Conservation (phyloP, 345 rosid genomes). For the Gossypium stocksii region DNA sequence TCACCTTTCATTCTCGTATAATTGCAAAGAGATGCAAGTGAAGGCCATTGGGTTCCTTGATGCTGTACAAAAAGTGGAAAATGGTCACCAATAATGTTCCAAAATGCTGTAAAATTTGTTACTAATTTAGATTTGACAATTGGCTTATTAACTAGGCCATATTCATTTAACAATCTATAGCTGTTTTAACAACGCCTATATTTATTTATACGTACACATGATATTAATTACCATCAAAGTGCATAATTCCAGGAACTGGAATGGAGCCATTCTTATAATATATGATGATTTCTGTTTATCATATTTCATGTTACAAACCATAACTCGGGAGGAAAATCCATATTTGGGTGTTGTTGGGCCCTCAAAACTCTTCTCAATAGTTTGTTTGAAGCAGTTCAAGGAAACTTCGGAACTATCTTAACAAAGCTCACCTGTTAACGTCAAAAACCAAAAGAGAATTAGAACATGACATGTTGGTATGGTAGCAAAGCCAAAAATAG, state of each 20-base stretch:
- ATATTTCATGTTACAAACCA: background rate
- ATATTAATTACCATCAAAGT: background rate
- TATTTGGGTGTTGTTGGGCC: conserved; percentile 15
- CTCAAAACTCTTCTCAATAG: conserved; percentile 68
- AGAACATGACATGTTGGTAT: no score
- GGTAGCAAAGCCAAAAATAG: no score
- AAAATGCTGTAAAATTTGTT: no score
- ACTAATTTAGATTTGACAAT: no score
- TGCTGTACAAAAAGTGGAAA: no score
- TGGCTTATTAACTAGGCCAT: no score
- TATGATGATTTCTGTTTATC: background rate
- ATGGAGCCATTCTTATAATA: background rate
- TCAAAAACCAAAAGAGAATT: background rate
- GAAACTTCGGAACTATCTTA: conserved; percentile 61
- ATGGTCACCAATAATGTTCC: no score
- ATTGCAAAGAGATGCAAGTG: no score
- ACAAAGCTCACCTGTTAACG: conserved; percentile 60
- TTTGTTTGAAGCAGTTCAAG: conserved; percentile 84
- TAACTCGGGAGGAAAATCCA: background rate
- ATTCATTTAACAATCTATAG: background rate
- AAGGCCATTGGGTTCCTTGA: no score
- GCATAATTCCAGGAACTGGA: background rate
- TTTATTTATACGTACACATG: no score
- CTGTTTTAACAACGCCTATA: background rate
- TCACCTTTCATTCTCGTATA: no score